Conservation (phyloP, 2,329 filamentous ascomycete genomes). For the Remersonia thermophila region DNA sequence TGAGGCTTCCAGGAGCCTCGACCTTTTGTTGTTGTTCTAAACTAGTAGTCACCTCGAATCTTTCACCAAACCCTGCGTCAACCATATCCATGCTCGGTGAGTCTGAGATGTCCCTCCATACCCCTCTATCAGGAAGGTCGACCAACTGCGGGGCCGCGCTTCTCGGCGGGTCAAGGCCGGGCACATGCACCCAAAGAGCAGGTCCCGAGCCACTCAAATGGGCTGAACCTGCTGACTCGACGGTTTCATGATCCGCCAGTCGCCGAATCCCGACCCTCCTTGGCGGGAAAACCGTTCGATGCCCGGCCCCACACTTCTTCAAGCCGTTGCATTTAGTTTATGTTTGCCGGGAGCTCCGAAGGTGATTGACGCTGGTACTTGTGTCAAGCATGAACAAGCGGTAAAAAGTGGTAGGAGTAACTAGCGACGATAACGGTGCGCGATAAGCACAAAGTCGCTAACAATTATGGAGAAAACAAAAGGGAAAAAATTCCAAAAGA, state of each 20-base stretch:
- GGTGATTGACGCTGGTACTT: not conserved
- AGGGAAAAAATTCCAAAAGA: not conserved
- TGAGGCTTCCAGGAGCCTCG: too few relatives aligned
- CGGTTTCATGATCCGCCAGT: slow-evolving; percentile 2
- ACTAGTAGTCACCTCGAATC: too few relatives aligned
- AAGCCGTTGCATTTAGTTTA: not conserved
- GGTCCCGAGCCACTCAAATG: slow-evolving; percentile 4
- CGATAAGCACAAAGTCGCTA: not conserved
- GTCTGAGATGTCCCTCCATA: not conserved
- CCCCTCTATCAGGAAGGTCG: slow-evolving; percentile 9
- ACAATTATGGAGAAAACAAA: not conserved
- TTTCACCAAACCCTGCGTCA: too few relatives aligned
- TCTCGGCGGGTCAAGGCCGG: slow-evolving; percentile 1
- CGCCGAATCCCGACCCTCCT: slow-evolving; percentile 9
- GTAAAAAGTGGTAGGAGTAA: too few relatives aligned
- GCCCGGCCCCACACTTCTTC: not conserved
- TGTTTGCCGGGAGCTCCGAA: not conserved
- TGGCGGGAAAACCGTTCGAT: not conserved
- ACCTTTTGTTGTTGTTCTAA: too few relatives aligned
- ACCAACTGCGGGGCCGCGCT: too few relatives aligned
- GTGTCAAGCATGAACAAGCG: too few relatives aligned
- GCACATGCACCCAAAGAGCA: slow-evolving; percentile 6
- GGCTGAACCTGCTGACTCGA: slow-evolving; percentile 1
- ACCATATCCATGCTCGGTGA: slow-evolving; percentile 4
- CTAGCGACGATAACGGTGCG: too few relatives aligned